Evolutionary conservation across 768 basidiomycete genomes (phyloP), one percentile per base, ranked within the genome.

Genomic region (Lentinula aciculospora): DNA sequence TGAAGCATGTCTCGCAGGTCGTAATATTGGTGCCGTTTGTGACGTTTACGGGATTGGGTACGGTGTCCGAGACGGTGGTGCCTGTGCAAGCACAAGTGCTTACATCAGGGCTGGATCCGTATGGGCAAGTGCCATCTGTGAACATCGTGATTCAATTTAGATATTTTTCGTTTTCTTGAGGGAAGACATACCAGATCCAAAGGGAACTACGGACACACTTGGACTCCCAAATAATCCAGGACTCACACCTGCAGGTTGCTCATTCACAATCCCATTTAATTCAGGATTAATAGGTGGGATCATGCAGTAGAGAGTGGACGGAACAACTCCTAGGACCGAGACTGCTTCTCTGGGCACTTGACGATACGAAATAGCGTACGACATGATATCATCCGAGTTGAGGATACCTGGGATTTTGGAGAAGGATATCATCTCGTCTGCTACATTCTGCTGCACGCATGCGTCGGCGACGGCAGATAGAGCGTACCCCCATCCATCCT

Each of bases 371-470:
- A 79, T 60, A 7, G 79, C 79, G 36, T 74, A 71, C 21, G 71
- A 67, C 58, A 80, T 76, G 60, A 80, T 66, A 4, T 68, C 72
- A 5, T 69, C 67, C 50, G 58, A 60, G 69, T 80, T 79, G 9
- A 53, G 65, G 53, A 78, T 68, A 3, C 76, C 74, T 8, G 68
- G 13, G 17, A 74, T 75, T 60, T 80, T 80, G 48, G 79, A 78
- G 55, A 78, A 81, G 53, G 72, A 72, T 62, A 81, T 74, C 79
- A 82, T 82, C 15, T 65, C 67, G 65, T 81, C 80, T 3, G 79
- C 77, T 57, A 72, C 70, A 59, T 74, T 70, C 64, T 80, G 80
- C 58, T 81, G 80, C 9, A 70, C 78, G 63, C 80, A 82, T 1
- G 75, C 69, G 65, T 75, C 75, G 1, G 77, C 74, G 25, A 72